These are phyloP conservation scores for Medicago lupulina DNA, from an alignment of 306 rosid genomes.

Conservation along the genomic window DNA sequence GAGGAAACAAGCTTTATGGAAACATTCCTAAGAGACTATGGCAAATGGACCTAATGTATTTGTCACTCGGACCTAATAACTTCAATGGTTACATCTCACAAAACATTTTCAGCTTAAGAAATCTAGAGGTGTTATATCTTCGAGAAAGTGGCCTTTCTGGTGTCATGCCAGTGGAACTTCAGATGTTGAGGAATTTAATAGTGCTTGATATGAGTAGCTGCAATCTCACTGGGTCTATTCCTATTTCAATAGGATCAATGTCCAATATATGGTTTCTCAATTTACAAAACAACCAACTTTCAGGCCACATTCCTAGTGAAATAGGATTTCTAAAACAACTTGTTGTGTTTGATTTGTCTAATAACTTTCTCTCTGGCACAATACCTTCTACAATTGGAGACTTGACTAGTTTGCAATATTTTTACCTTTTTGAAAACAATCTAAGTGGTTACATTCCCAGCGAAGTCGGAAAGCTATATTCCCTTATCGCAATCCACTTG, in stretches of 20 bases:
- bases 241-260: background rate
- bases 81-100: background rate
- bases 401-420: background rate
- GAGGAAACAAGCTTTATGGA: background rate
- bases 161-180: background rate
- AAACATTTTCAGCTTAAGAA: background rate
- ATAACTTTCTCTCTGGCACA: background rate
- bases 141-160: background rate
- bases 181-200: background rate
- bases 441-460: background rate
- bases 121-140: background rate
- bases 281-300: background rate
- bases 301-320: background rate
- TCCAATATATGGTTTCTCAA: background rate
- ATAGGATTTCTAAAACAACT: background rate
- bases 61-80: background rate
- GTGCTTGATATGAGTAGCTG: background rate
- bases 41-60: background rate
- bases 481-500: background rate
- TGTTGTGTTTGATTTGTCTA: background rate
- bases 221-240: constrained; percentile 25
- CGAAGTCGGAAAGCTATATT: background rate
- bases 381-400: constrained; percentile 5
- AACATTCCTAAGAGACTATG: background rate
- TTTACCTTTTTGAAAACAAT: background rate